Conservation (phyloP, 2,329 filamentous ascomycete species). For the Colletotrichum truncatum region DNA sequence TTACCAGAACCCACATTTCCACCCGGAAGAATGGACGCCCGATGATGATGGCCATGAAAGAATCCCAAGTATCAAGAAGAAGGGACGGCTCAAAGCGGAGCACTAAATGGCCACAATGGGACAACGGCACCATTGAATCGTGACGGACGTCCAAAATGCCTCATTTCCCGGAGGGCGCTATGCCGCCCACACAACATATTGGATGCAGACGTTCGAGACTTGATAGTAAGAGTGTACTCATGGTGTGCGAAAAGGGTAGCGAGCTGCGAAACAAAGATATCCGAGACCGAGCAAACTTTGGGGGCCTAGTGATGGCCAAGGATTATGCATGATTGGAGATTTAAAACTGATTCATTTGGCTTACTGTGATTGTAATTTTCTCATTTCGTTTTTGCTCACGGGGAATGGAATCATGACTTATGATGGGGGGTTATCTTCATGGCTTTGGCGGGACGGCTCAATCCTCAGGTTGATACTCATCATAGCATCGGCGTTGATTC, state of each 20-base stretch:
- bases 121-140: conserved; percentile 14
- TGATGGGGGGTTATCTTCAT: conserved; percentile 14
- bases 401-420: conserved; percentile 23
- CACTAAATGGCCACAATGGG: conserved; percentile 5
- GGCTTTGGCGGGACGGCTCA: conserved; percentile 19
- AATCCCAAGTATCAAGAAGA: conserved; percentile 18
- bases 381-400: background rate
- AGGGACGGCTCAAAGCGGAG: conserved; percentile 16
- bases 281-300: background rate
- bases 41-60: conserved; percentile 43
- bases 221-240: no score
- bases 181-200: no score
- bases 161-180: no score
- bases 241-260: no score
- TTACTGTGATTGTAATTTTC: background rate
- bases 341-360: background rate
- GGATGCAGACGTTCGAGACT: background rate
- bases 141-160: background rate
- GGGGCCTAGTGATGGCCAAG: background rate
- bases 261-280: background rate
- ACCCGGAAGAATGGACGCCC: conserved; percentile 54
- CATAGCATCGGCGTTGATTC: conserved; percentile 30
- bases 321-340: background rate
- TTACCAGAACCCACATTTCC: conserved; percentile 69
- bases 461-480: conserved; percentile 20